phyloP scores from a whole-genome alignment of 1,139 yeast genomes.

The Candida smagusa region DNA sequence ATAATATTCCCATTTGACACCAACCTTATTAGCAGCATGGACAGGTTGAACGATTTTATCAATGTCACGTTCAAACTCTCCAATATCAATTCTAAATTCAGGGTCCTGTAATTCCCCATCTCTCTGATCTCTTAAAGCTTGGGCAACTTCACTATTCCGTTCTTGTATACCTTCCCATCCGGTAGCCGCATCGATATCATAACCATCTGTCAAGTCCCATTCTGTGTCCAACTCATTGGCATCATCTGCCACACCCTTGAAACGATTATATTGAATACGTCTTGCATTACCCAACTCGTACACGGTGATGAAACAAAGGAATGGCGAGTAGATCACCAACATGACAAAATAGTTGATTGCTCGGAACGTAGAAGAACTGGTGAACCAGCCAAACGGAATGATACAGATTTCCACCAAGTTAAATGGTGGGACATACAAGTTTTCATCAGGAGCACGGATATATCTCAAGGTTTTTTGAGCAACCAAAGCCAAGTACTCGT shows the following conservation, averaged over 20 bases:
- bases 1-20: constrained; percentile 66
- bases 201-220: constrained; percentile 85
- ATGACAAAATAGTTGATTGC: constrained; percentile 50
- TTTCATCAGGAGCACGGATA: constrained; percentile 84
- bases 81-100: constrained; percentile 51
- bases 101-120: constrained; percentile 74
- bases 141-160: constrained; percentile 33
- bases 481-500: constrained; percentile 80
- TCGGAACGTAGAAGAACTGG: constrained; percentile 26
- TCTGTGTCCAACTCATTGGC: constrained; percentile 76
- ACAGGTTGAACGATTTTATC: constrained; percentile 55
- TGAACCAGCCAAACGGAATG: constrained; percentile 30
- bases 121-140: constrained; percentile 48
- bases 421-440: constrained; percentile 83
- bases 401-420: constrained; percentile 65
- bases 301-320: constrained; percentile 56
- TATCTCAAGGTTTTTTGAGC: constrained; percentile 82
- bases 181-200: constrained; percentile 35
- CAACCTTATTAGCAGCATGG: constrained; percentile 48
- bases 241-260: constrained; percentile 67
- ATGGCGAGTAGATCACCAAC: constrained; percentile 67
- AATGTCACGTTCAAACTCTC: constrained; percentile 48
- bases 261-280: constrained; percentile 69
- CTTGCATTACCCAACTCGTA: constrained; percentile 66
- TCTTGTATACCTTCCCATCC: constrained; percentile 42